Conservation (phyloP, 2,329 filamentous ascomycete genomes). For the Grosmannia huntii region DNA sequence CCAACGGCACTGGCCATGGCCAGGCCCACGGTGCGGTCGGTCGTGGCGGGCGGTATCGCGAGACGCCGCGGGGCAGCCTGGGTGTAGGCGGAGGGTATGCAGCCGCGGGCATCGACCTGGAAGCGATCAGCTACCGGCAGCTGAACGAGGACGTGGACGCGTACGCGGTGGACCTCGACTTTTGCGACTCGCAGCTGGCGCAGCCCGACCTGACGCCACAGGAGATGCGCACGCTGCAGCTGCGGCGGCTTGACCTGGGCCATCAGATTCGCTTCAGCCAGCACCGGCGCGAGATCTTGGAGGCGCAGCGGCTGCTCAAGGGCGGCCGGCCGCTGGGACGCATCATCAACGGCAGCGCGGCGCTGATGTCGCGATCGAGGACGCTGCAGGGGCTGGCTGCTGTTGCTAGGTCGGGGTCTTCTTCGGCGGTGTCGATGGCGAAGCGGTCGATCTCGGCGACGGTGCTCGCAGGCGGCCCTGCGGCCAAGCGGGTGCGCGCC, state of each 20-base stretch:
- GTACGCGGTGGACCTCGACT: conserved; percentile 29
- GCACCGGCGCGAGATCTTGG: conserved; percentile 26
- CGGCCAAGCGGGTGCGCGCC: conserved; percentile 4
- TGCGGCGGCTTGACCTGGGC: conserved; percentile 28
- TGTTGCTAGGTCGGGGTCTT: too few relatives aligned
- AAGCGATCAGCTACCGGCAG: conserved; percentile 22
- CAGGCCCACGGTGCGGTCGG: not conserved
- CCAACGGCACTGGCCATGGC: not conserved
- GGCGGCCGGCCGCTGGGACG: conserved; percentile 6
- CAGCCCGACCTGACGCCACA: conserved; percentile 23
- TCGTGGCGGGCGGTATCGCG: not conserved
- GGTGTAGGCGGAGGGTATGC: conserved; percentile 6
- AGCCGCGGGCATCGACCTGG: conserved; percentile 12
- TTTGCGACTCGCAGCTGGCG: conserved; percentile 23
- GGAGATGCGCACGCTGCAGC: conserved; percentile 27
- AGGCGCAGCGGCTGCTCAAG: conserved; percentile 8
- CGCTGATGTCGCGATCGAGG: too few relatives aligned
- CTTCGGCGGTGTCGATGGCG: not conserved
- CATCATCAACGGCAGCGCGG: not conserved
- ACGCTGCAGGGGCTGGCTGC: not conserved
- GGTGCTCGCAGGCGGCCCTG: not conserved
- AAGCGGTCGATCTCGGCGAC: not conserved
- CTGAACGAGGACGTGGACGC: conserved; percentile 28
- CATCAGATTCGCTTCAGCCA: conserved; percentile 30
- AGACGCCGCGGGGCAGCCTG: not conserved